These are phyloP conservation scores for Crassisporium funariophilum DNA, from an alignment of 768 basidiomycete species.

Conservation along the genomic window DNA sequence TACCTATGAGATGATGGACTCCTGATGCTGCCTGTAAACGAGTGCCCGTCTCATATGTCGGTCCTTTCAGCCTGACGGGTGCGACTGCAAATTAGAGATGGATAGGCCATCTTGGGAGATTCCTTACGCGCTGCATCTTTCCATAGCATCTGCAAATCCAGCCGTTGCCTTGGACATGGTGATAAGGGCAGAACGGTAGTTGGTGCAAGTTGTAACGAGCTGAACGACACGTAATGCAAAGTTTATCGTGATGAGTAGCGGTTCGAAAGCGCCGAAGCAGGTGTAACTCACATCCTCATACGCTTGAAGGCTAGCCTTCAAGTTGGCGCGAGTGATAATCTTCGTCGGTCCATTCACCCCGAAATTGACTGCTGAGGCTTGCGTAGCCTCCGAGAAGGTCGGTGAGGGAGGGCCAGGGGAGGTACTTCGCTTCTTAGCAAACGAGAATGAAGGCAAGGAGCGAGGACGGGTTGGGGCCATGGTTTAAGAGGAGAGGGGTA, in stretches of 20 bases:
- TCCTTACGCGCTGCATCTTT: constrained; percentile 77
- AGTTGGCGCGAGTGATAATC: constrained; percentile 79
- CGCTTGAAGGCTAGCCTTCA: constrained; percentile 75
- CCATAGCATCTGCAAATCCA: constrained; percentile 84
- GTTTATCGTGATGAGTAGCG: not conserved
- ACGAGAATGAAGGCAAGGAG: constrained; percentile 58
- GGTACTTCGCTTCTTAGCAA: constrained; percentile 42
- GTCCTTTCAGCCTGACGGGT: constrained; percentile 66
- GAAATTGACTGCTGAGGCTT: constrained; percentile 77
- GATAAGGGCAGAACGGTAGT: constrained; percentile 80
- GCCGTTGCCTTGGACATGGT: constrained; percentile 84
- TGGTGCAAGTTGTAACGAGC: constrained; percentile 76
- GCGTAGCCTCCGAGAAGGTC: constrained; percentile 80
- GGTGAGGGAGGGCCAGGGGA: constrained; percentile 75
- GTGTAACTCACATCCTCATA: constrained; percentile 78
- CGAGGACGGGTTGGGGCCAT: constrained; percentile 53
- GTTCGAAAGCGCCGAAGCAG: constrained; percentile 6
- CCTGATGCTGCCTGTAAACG: constrained; percentile 86
- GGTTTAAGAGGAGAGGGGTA: constrained; percentile 12
- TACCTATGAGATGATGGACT: constrained; percentile 87
- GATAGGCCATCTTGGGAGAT: constrained; percentile 2
- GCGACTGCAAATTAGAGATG: not conserved
- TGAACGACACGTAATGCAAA: constrained; percentile 28
- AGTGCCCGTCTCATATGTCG: constrained; percentile 77
- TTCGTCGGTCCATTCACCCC: constrained; percentile 74